phyloP scores from a whole-genome alignment of 495 filamentous ascomycete genomes.

The Chaetomium cochliodes region DNA sequence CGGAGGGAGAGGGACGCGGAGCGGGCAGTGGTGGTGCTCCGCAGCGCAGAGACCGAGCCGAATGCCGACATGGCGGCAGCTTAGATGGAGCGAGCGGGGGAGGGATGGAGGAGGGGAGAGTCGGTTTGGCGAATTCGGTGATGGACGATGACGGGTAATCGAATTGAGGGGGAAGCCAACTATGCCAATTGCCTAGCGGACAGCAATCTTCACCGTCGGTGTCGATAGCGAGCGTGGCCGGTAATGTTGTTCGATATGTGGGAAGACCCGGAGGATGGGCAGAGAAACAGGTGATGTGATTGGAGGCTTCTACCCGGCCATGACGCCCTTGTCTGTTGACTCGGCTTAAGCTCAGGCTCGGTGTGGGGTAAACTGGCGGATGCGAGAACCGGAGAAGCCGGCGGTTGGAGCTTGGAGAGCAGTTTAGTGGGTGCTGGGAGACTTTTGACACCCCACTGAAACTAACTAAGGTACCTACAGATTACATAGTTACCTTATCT shows the following conservation, averaged over 20 bases:
- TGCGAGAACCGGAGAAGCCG: too few relatives aligned
- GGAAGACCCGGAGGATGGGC: neutral
- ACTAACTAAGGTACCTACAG: too few relatives aligned
- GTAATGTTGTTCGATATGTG: neutral
- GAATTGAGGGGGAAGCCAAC: neutral
- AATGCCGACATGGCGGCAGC: constrained; percentile 30
- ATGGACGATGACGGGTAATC: too few relatives aligned
- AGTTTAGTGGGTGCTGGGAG: too few relatives aligned
- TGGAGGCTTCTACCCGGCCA: neutral
- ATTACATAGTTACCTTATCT: too few relatives aligned
- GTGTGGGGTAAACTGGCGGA: neutral
- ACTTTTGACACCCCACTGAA: too few relatives aligned
- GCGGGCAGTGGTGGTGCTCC: constrained; percentile 28
- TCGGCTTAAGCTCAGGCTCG: neutral
- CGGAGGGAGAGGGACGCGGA: constrained; percentile 16
- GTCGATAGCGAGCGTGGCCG: neutral
- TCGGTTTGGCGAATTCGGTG: too few relatives aligned
- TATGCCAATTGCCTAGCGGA: constrained; percentile 9
- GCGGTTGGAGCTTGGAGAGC: too few relatives aligned
- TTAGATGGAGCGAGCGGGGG: neutral
- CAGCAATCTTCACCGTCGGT: neutral
- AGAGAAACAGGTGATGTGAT: constrained; percentile 2
- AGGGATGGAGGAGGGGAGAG: neutral
- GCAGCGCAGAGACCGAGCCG: constrained; percentile 21
- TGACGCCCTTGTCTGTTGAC: constrained; percentile 5